phyloP scores from a whole-genome alignment of 495 filamentous ascomycete species.

The Aspergillus bertholletiae region DNA sequence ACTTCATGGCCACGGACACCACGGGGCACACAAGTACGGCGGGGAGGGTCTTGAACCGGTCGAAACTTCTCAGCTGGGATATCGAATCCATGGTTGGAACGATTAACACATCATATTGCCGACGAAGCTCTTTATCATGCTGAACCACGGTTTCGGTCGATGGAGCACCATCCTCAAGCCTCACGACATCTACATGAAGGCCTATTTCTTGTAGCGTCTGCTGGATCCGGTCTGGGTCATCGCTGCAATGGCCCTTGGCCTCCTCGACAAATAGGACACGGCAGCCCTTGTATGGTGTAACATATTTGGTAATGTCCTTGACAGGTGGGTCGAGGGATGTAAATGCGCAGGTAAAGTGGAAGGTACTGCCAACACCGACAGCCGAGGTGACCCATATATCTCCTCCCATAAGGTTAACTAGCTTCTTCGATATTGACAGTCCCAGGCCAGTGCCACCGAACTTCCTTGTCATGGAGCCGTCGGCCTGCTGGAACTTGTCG shows the following conservation, averaged over 20 bases:
- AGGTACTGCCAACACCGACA: constrained; percentile 89
- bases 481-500: constrained; percentile 98
- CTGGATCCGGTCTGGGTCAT: constrained; percentile 67
- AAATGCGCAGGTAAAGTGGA: constrained; percentile 95
- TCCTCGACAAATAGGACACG: constrained; percentile 89
- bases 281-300: constrained; percentile 81
- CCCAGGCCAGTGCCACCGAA: constrained; percentile 97
- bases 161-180: constrained; percentile 57
- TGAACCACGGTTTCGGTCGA: constrained; percentile 55
- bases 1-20: constrained; percentile 90
- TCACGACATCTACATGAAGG: constrained; percentile 76
- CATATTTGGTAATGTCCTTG: constrained; percentile 72
- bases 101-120: constrained; percentile 91
- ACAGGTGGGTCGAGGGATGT: constrained; percentile 82
- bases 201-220: constrained; percentile 76
- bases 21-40: constrained; percentile 89
- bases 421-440: constrained; percentile 90
- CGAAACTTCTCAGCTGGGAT: constrained; percentile 73
- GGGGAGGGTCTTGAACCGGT: constrained; percentile 96
- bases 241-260: constrained; percentile 70
- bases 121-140: constrained; percentile 53
- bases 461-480: constrained; percentile 93
- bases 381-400: constrained; percentile 95
- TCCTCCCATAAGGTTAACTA: constrained; percentile 97
- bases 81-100: constrained; percentile 93